Evolutionary conservation across 805 yeast genomes (phyloP).

Genomic region (Huiozyma sinensis): DNA sequence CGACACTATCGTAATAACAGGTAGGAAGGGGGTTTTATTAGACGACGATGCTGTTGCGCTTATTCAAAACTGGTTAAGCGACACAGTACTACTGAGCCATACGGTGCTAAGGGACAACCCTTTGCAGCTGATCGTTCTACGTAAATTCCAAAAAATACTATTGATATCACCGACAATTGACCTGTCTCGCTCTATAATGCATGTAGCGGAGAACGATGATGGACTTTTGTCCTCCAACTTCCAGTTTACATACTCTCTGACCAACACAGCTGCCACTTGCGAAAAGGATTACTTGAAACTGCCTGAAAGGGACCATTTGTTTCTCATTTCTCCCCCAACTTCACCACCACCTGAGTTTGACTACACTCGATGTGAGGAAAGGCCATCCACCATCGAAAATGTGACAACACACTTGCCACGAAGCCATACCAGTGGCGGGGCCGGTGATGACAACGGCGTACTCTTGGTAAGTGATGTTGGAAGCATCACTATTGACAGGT

Average conservation of each 20-base stretch:
- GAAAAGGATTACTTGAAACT: constrained; percentile 21
- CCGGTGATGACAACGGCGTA: constrained; percentile 1
- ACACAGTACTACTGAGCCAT: constrained; percentile 8
- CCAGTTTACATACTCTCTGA: constrained; percentile 10
- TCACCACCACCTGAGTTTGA: constrained; percentile 35
- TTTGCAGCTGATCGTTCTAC: constrained; percentile 16
- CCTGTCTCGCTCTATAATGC: constrained; percentile 6
- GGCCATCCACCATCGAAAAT: constrained; percentile 17
- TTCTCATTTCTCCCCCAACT: constrained; percentile 33
- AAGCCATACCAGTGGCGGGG: background rate
- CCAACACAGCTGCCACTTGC: background rate
- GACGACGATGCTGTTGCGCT: constrained; percentile 4
- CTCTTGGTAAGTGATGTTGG: constrained; percentile 12
- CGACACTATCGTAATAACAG: constrained; percentile 20
- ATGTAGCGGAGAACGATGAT: background rate
- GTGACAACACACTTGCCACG: background rate
- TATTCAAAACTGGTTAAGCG: constrained; percentile 14
- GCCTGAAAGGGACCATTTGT: constrained; percentile 28
- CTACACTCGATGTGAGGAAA: constrained; percentile 30
- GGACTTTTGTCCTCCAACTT: background rate
- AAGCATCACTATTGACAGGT: constrained; percentile 15
- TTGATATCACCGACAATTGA: constrained; percentile 13
- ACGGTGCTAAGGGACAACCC: constrained; percentile 11
- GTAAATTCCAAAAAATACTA: constrained; percentile 15
- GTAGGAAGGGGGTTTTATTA: background rate